Evolutionary conservation across 352 stramenopile genomes (phyloP), one percentile per base, ranked within the genome.

Genomic region (Blastocystis sp.): DNA sequence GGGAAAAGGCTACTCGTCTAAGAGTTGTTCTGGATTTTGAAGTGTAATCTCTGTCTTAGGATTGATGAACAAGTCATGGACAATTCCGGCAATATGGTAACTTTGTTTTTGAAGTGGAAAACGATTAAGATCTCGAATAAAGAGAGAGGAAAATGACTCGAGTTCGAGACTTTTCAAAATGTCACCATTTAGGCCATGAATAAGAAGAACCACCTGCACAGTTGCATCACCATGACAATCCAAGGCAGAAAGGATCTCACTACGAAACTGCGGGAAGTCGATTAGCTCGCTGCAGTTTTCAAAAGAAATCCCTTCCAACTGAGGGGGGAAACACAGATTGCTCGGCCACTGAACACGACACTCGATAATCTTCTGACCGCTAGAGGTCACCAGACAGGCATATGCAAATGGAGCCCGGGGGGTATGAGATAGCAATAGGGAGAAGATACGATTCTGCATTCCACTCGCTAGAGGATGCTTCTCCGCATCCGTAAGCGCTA

Each of bases 11-110:
- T 55, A 55, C 39, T 45, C 5, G 4, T 24, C 63, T 8, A 85
- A 55, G 18, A 50, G 20, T 13, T 18, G 5, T 0, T 66, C 30
- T n/a, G 73, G 47, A 20, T 68, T 53, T 30, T 13, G 53, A 41
- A 85, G 73, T 4, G 73, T 85, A 55, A 85, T 65, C 1, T 47
- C 30, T 16, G 73, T 85, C 16, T 30, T 85, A 39, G 73, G 73
- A 8, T 30, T 66, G 4, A 85, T 55, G 47, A 85, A 85, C 4
- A 85, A 62, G 50, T 59, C 53, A 37, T 85, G 73, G n/a, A 69
- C 16, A n/a, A 56, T 69, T 34, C 55, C 43, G 20, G 73, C 47
- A 45, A 65, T 64, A 53, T 85, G 73, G 26, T 66, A 37, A 9
- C 20, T 43, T 6, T 47, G 54, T 20, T 24, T 34, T 13, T 50